Conservation (phyloP, 2,329 filamentous ascomycete genomes). For the Rosellinia necatrix region DNA sequence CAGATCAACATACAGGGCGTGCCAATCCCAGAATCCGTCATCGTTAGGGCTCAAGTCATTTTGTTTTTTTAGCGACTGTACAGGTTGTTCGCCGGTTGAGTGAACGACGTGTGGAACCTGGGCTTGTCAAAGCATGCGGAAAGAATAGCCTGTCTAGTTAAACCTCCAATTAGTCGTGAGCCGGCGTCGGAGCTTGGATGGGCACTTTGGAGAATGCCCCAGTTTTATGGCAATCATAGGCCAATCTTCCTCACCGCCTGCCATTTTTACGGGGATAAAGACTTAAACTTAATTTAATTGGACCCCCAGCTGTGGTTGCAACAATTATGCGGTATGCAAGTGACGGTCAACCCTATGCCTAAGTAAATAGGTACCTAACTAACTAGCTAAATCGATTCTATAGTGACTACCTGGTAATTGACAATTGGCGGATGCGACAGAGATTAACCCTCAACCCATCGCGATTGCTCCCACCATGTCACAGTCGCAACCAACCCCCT, state of each 20-base stretch:
- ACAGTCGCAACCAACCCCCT: conserved; percentile 27
- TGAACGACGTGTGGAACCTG: conserved; percentile 4
- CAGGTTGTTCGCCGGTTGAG: not conserved
- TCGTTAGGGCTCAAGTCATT: conserved; percentile 29
- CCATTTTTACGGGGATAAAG: conserved; percentile 11
- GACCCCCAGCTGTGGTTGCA: too few species aligned
- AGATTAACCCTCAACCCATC: not conserved
- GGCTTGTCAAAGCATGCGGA: too few species aligned
- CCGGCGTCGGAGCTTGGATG: conserved; percentile 33
- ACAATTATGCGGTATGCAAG: too few species aligned
- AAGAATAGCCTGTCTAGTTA: too few species aligned
- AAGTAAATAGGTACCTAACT: too few species aligned
- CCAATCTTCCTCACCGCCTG: conserved; percentile 24
- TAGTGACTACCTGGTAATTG: too few species aligned
- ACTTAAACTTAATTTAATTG: too few species aligned
- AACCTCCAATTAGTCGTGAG: conserved; percentile 29
- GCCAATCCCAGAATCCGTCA: conserved; percentile 33
- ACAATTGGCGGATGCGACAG: not conserved
- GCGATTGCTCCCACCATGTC: too few species aligned
- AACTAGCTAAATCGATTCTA: too few species aligned
- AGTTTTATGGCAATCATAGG: not conserved
- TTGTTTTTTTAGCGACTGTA: not conserved
- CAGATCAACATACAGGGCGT: conserved; percentile 38
- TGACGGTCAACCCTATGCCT: too few species aligned
- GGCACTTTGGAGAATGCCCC: conserved; percentile 19